phyloP scores from a whole-genome alignment of 1,284 basidiomycete species.

The Marasmius sp. region DNA sequence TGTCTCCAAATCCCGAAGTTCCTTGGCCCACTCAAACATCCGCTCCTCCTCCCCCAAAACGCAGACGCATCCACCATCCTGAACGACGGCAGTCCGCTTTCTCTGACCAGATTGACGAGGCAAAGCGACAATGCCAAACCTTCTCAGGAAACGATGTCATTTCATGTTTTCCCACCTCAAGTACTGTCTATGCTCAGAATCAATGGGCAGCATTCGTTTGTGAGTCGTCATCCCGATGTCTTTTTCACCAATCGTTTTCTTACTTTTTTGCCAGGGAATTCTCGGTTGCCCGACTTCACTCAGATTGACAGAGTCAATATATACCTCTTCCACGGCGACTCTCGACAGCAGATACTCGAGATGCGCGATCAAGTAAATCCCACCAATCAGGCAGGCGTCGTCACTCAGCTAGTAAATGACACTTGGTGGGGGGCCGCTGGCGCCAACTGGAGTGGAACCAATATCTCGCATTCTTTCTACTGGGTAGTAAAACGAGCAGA shows the following conservation, averaged over 20 bases:
- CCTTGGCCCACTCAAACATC: slow-evolving; percentile 15
- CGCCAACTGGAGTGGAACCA: slow-evolving; percentile 46
- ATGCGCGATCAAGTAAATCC: slow-evolving; percentile 46
- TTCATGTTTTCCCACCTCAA: slow-evolving; percentile 66
- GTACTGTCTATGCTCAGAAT: slow-evolving; percentile 59
- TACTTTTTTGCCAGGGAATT: slow-evolving; percentile 40
- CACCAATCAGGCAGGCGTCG: slow-evolving; percentile 50
- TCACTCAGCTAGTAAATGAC: slow-evolving; percentile 64
- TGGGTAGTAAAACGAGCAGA: slow-evolving; percentile 61
- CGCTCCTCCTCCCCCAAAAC: slow-evolving; percentile 11
- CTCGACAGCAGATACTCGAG: slow-evolving; percentile 45
- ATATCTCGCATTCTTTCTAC: slow-evolving; percentile 66
- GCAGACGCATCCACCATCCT: slow-evolving; percentile 9
- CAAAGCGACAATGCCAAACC: slow-evolving; percentile 34
- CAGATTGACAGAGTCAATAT: slow-evolving; percentile 52
- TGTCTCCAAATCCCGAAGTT: not conserved
- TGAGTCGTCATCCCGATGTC: slow-evolving; percentile 38
- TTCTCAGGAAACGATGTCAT: slow-evolving; percentile 63
- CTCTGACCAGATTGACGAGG: slow-evolving; percentile 24
- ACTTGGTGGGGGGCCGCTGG: slow-evolving; percentile 68
- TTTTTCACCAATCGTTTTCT: slow-evolving; percentile 2
- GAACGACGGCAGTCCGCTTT: slow-evolving; percentile 8
- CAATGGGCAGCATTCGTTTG: slow-evolving; percentile 75
- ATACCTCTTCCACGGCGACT: slow-evolving; percentile 59
- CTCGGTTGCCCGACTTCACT: slow-evolving; percentile 43